A percentile compares a stretch with the other conserved stretches of the same genome.
phyloP scores from a whole-genome alignment of 805 yeast genomes.

The Groenewaldozyma tartarivorans region DNA sequence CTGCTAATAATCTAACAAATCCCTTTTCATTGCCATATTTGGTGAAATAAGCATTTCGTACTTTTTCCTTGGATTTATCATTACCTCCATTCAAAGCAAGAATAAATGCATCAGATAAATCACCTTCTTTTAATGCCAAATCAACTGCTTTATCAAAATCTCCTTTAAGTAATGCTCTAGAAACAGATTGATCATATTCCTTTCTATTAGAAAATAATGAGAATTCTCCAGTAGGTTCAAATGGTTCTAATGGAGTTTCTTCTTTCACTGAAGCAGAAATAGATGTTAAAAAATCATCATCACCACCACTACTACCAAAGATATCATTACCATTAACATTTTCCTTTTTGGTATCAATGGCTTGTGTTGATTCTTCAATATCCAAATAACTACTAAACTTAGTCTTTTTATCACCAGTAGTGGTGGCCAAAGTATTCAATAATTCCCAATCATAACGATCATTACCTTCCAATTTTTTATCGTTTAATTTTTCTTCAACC shows the following conservation, averaged over 20 bases:
- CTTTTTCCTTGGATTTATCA: conserved; percentile 50
- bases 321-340: conserved; percentile 30
- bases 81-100: conserved; percentile 62
- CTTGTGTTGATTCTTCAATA: conserved; percentile 12
- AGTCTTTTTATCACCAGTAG: conserved; percentile 20
- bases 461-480: conserved; percentile 9
- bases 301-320: conserved; percentile 22
- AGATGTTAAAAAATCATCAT: conserved; percentile 19
- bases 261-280: conserved; percentile 19
- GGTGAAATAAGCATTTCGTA: conserved; percentile 59
- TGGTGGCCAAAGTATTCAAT: conserved; percentile 22
- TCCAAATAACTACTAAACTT: conserved; percentile 18
- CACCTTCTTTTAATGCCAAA: conserved; percentile 50
- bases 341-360: conserved; percentile 4
- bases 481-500: conserved; percentile 11
- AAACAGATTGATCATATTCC: conserved; percentile 38
- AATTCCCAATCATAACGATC: conserved; percentile 29
- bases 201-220: conserved; percentile 22
- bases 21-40: conserved; percentile 43
- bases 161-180: conserved; percentile 48
- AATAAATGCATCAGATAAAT: conserved; percentile 69
- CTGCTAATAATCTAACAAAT: conserved; percentile 66
- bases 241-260: conserved; percentile 10
- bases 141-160: conserved; percentile 60
- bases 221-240: conserved; percentile 26